Evolutionary conservation across 1,284 basidiomycete species (phyloP), one percentile per base, ranked within the genome.

Genomic region (Sphaerobolus stellatus): DNA sequence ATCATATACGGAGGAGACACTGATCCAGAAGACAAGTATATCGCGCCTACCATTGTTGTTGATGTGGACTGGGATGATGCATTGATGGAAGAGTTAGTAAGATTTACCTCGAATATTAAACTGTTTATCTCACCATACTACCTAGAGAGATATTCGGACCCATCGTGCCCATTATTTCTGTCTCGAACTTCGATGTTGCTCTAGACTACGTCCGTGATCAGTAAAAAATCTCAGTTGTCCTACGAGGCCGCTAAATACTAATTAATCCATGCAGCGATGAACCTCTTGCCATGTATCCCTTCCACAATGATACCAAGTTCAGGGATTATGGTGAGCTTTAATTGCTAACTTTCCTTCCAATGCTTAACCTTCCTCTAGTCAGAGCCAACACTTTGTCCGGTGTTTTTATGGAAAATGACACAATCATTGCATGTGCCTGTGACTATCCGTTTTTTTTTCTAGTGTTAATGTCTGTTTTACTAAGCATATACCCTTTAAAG

Each of bases 71-170:
- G 66, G 5, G 77, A 76, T 49, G 83, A 85, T 63, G 66, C 69
- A 13, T 56, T 87, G 61, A 72, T 86, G 71, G 71, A 81, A 63
- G 77, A 82, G 75, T 77, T 50, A 11, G 41, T 43, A 5, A 14
- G 25, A 29, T 29, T 38, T 40, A n/a, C 27, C 1, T 47, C 16
- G 2, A 13, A 43, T 25, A 24, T 22, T 7, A n/a, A 31, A 43
- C 48, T 31, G 48, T 50, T 7, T 31, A 20, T 29, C 18, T 22
- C 33, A 5, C 8, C 31, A 3, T 41, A 55, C 16, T 9, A 40
- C 46, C 11, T 57, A 82, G 81, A 50, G 86, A 88, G 65, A 70
- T 85, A 13, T 88, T 90, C 65, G 88, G 85, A 0, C 87, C 88
- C 1, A 66, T 90, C 22, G 65, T 90, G 2, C 79, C 85, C 6